Conservation (phyloP, 148 eudicot genomes). For the Vaccinium corymbosum region DNA sequence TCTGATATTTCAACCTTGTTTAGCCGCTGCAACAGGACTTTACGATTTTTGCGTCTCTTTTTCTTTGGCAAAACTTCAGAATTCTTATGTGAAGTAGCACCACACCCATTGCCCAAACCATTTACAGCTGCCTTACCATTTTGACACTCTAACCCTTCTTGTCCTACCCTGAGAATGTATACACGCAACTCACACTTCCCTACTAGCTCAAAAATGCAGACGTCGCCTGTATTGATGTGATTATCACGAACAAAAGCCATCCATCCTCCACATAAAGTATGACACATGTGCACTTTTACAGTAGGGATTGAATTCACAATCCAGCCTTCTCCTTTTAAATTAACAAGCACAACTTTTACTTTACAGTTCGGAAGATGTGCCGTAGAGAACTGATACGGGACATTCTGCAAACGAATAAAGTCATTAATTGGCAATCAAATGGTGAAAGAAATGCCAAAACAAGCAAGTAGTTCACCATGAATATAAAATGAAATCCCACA, state of each 20-base stretch:
- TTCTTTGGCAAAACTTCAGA: constrained; percentile 33
- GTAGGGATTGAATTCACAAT: constrained; percentile 53
- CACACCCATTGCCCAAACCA: constrained; percentile 24
- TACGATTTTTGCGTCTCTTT: constrained; percentile 23
- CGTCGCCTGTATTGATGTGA: constrained; percentile 56
- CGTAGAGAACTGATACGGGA: constrained; percentile 69
- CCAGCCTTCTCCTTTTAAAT: constrained; percentile 66
- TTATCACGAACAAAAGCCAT: constrained; percentile 68
- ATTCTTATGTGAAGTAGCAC: constrained; percentile 22
- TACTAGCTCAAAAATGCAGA: constrained; percentile 81
- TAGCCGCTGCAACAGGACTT: constrained; percentile 11
- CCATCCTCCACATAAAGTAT: constrained; percentile 87
- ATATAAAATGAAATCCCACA: constrained; percentile 10
- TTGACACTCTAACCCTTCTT: constrained; percentile 23
- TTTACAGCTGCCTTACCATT: constrained; percentile 22
- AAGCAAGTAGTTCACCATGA: not conserved
- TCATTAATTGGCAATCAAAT: not conserved
- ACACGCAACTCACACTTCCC: constrained; percentile 63
- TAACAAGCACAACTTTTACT: constrained; percentile 57
- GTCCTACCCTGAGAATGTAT: constrained; percentile 49
- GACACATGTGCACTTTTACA: constrained; percentile 48
- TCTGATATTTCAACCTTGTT: constrained; percentile 16
- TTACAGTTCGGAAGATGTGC: constrained; percentile 63
- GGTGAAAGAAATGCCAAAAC: not conserved
- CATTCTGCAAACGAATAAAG: constrained; percentile 40